phyloP scores from a whole-genome alignment of 176 grass and related monocot genomes.

The Zea mays region DNA sequence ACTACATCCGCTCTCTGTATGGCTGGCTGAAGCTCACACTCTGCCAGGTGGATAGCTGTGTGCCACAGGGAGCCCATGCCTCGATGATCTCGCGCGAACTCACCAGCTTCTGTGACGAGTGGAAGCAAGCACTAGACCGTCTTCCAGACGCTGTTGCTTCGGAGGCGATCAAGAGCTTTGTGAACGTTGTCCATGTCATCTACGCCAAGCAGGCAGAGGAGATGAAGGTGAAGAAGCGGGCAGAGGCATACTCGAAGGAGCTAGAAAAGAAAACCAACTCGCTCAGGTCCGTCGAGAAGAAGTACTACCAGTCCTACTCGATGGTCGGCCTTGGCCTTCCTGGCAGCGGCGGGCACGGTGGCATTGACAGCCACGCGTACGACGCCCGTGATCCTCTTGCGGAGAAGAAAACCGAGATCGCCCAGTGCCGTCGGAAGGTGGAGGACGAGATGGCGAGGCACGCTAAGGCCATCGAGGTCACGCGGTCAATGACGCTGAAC shows the following conservation, averaged over 20 bases:
- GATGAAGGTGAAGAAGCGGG: constrained; percentile 81
- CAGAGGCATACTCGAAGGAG: constrained; percentile 77
- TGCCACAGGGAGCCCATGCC: constrained; percentile 56
- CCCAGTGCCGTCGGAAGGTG: constrained; percentile 68
- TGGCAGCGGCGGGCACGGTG: constrained; percentile 63
- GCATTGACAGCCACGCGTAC: constrained; percentile 58
- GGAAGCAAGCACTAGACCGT: constrained; percentile 92
- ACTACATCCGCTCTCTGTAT: constrained; percentile 72
- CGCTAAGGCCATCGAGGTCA: constrained; percentile 78
- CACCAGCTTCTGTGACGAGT: constrained; percentile 86
- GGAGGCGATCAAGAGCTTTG: constrained; percentile 89
- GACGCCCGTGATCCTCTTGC: constrained; percentile 85
- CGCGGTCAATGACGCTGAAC: constrained; percentile 88
- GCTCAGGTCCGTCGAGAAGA: constrained; percentile 82
- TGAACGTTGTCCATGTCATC: constrained; percentile 86
- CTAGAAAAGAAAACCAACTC: constrained; percentile 88
- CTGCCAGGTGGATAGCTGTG: constrained; percentile 59
- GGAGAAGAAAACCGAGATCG: constrained; percentile 88
- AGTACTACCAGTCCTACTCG: constrained; percentile 95
- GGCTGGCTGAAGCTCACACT: constrained; percentile 89
- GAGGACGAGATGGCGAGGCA: constrained; percentile 91
- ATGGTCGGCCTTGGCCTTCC: constrained; percentile 81
- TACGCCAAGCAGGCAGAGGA: constrained; percentile 94
- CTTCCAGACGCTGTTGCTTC: constrained; percentile 90
- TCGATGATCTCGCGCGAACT: constrained; percentile 66